Percentiles rank a stretch among this genome's conserved stretches.
These are phyloP conservation scores for Fusarium pininemorale DNA, from an alignment of 2,329 filamentous ascomycete species.

Conservation along the genomic window DNA sequence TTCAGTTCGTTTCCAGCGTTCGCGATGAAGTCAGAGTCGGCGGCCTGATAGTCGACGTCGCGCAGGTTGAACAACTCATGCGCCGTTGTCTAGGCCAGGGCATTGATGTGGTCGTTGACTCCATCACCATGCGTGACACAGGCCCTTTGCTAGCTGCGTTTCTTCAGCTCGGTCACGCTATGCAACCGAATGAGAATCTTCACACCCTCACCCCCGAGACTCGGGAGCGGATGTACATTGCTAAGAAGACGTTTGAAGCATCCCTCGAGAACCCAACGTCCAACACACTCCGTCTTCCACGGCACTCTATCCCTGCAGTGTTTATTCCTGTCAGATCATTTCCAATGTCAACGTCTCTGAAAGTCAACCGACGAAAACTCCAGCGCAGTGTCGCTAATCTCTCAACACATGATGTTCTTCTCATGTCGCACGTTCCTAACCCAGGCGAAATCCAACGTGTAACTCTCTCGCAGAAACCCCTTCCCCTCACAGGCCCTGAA, in stretches of 20 bases:
- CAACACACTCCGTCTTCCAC: conserved; percentile 42
- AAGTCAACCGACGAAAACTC: conserved; percentile 60
- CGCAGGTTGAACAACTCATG: conserved; percentile 58
- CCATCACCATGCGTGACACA: conserved; percentile 56
- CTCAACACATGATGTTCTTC: conserved; percentile 54
- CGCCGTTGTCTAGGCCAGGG: conserved; percentile 57
- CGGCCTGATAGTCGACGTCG: conserved; percentile 52
- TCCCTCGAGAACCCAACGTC: conserved; percentile 48
- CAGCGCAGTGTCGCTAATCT: conserved; percentile 55
- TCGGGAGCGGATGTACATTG: conserved; percentile 55
- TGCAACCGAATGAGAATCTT: conserved; percentile 51
- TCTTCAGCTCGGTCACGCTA: conserved; percentile 55
- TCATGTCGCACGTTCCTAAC: conserved; percentile 51
- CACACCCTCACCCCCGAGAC: conserved; percentile 51
- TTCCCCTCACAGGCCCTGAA: conserved; percentile 59
- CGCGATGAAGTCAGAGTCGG: conserved; percentile 53
- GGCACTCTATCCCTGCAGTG: conserved; percentile 56
- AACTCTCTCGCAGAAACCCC: conserved; percentile 50
- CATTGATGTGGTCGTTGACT: conserved; percentile 60
- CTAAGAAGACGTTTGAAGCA: conserved; percentile 55
- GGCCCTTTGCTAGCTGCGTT: conserved; percentile 58
- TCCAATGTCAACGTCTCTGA: conserved; percentile 60
- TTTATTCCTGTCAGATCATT: conserved; percentile 60
- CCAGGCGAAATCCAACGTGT: conserved; percentile 48
- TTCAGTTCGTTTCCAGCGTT: conserved; percentile 58